Percentiles rank a stretch among this genome's conserved stretches.
Evolutionary conservation across 2,329 filamentous ascomycete genomes (phyloP).

Genomic region (Botrytis galanthina): DNA sequence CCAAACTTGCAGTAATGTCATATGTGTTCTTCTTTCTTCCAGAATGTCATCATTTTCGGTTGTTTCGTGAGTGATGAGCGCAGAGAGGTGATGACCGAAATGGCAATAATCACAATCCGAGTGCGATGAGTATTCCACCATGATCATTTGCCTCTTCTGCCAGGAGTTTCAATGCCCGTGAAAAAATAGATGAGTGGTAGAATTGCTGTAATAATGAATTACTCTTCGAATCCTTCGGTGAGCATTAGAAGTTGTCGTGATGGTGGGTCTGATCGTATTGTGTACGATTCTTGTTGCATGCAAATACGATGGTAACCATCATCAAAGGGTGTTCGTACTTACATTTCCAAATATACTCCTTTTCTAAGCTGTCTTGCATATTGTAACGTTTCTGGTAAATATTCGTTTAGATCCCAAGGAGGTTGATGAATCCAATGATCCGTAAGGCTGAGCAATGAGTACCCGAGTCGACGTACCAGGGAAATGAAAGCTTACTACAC

Average conservation of each 20-base stretch:
- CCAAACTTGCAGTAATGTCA: background rate
- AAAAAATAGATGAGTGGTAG: background rate
- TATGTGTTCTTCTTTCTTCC: conserved; percentile 1
- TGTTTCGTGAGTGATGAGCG: background rate
- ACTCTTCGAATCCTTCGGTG: background rate
- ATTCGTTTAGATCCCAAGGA: background rate
- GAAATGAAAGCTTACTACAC: conserved; percentile 1
- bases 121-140: background rate
- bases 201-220: background rate
- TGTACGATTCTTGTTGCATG: background rate
- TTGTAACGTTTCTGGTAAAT: conserved; percentile 3
- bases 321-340: background rate
- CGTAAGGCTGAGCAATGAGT: conserved; percentile 10
- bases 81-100: background rate
- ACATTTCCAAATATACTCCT: background rate
- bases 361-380: background rate
- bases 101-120: background rate
- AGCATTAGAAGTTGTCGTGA: background rate
- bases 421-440: background rate
- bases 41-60: background rate
- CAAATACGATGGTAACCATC: background rate
- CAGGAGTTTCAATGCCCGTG: background rate
- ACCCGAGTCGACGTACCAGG: background rate
- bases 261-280: conserved; percentile 1
- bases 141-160: background rate